Evolutionary conservation across 352 stramenopile genomes (phyloP).

Genomic region (Pythium oligandrum): DNA sequence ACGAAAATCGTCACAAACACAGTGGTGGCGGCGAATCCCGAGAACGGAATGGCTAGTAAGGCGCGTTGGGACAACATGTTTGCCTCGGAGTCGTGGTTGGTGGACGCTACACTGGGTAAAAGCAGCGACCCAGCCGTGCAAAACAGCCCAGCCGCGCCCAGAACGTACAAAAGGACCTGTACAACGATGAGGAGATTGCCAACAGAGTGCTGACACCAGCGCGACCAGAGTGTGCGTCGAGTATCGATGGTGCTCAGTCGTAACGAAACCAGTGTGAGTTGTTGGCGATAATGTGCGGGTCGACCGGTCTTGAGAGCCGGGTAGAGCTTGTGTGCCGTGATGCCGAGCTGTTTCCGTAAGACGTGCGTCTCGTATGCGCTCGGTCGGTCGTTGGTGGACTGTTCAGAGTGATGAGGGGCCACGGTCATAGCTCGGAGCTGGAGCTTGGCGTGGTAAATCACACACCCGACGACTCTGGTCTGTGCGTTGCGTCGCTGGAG

Average conservation of each 20-base stretch:
- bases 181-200: neutral
- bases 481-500: conserved; percentile 5
- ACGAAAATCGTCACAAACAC: conserved; percentile 10
- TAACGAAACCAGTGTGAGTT: conserved; percentile 16
- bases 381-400: neutral
- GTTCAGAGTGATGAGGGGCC: neutral
- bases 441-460: conserved; percentile 8
- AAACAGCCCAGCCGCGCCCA: conserved; percentile 11
- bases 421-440: conserved; percentile 1
- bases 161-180: conserved; percentile 1
- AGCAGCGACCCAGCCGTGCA: conserved; percentile 9
- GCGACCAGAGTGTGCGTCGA: conserved; percentile 3
- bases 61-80: too few species aligned
- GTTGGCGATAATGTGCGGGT: conserved; percentile 5
- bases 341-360: conserved; percentile 16
- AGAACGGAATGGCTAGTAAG: neutral
- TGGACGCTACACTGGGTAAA: neutral
- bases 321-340: conserved; percentile 12
- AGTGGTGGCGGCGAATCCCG: conserved; percentile 2
- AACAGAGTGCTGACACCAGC: conserved; percentile 1
- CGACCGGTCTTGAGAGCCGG: conserved; percentile 7
- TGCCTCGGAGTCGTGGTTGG: too few species aligned
- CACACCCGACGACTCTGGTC: conserved; percentile 11
- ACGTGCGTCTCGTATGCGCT: conserved; percentile 10
- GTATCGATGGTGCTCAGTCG: conserved; percentile 16